Conservation (phyloP, 1,284 basidiomycete species). For the Mycena citricolor region DNA sequence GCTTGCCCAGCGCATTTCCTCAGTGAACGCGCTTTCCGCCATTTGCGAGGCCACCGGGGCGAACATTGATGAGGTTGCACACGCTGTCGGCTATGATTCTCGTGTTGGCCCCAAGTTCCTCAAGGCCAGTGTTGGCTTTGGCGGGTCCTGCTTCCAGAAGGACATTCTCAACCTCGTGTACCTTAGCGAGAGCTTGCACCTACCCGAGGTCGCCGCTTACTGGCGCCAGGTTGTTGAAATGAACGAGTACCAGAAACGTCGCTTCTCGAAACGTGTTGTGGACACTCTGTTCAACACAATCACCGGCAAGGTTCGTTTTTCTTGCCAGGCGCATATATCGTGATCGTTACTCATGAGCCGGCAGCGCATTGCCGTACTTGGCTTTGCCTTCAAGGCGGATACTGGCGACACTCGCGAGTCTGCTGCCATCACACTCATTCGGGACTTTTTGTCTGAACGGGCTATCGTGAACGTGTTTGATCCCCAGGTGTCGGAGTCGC, state of each 20-base stretch:
- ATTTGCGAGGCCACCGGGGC: conserved; percentile 99
- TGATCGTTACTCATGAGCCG: conserved; percentile 22
- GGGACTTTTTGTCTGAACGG: conserved; percentile 90
- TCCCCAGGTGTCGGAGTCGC: conserved; percentile 75
- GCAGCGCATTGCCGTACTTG: conserved; percentile 93
- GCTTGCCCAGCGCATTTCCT: conserved; percentile 97
- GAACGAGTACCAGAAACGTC: conserved; percentile 94
- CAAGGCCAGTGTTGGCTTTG: conserved; percentile 94
- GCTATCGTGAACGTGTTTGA: conserved; percentile 90
- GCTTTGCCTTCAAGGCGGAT: conserved; percentile 96
- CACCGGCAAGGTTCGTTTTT: conserved; percentile 76
- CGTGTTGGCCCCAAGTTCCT: conserved; percentile 96
- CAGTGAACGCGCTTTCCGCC: conserved; percentile 96
- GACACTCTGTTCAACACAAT: conserved; percentile 98
- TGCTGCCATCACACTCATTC: conserved; percentile 92
- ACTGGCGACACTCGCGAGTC: conserved; percentile 98
- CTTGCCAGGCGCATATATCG: conserved; percentile 24
- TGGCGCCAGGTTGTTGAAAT: conserved; percentile 94
- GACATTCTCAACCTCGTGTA: conserved; percentile 99
- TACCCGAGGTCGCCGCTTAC: conserved; percentile 97
- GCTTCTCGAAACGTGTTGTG: conserved; percentile 89
- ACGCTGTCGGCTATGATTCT: conserved; percentile 91
- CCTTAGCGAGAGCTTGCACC: conserved; percentile 88
- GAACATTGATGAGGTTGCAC: conserved; percentile 96
- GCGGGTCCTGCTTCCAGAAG: conserved; percentile 99